These are phyloP conservation scores for Saccharum spontaneum DNA, from an alignment of 176 grass and related monocot genomes.

Conservation along the genomic window DNA sequence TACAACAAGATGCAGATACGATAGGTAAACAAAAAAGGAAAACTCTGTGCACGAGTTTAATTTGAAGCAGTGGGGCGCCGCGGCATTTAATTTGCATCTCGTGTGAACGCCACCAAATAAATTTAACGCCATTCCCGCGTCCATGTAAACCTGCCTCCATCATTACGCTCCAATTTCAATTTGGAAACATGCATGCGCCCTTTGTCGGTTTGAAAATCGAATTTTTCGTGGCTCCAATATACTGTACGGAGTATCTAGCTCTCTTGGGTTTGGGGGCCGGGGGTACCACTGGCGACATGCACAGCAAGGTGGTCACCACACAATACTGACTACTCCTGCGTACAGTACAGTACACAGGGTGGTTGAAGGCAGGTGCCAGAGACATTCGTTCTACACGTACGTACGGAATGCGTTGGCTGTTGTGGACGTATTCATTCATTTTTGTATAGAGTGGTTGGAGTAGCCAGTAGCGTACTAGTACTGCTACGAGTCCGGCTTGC, in stretches of 20 bases:
- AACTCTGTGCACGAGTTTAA: too few species aligned
- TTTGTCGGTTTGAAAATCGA: neutral
- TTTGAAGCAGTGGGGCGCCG: too few species aligned
- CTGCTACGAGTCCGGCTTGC: neutral
- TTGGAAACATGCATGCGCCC: neutral
- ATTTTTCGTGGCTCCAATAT: conserved; percentile 18
- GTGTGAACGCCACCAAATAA: neutral
- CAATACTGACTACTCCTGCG: too few species aligned
- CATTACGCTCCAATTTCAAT: neutral
- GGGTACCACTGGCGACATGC: neutral
- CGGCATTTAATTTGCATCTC: neutral
- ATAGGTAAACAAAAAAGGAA: too few species aligned
- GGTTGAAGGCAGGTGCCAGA: neutral
- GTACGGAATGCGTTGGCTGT: neutral
- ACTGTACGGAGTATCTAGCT: too few species aligned
- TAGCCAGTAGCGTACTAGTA: neutral
- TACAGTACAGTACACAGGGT: neutral
- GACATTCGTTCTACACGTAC: neutral
- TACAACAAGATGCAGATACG: neutral
- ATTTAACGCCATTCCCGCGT: neutral
- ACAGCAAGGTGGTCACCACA: neutral
- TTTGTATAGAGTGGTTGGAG: neutral
- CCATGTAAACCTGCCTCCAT: neutral
- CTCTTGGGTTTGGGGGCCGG: too few species aligned
- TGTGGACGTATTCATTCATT: neutral